Base-by-base conservation (phyloP, 768 basidiomycete species). In the Rhizopogon vinicolor region DNA sequence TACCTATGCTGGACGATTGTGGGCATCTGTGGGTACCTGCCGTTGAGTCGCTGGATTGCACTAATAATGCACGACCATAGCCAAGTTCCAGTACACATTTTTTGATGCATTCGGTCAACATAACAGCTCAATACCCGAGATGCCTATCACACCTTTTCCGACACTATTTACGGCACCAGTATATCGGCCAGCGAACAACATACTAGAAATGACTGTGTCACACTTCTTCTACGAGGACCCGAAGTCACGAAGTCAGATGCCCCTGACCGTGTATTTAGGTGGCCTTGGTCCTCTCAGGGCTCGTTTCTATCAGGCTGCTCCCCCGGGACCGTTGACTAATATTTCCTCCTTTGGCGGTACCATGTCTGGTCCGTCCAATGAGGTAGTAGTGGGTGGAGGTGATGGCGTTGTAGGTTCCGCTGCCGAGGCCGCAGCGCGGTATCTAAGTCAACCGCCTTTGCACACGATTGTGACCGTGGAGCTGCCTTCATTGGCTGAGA, bases 1-100 rank as follows among this genome's bases (percentile, higher is more conserved):
- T 95, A 93, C 75, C 74, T 95, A 55, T 93, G 91, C 65, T 97
- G 94, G 94, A 93, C 92, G 12, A 94, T 97, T 62, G 92, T 93
- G 60, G 92, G 94, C 40, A 94, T 96, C 51, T 92, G 94, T 94
- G 72, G 71, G 89, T 75, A 58, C 63, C 56, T 46, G 56, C 53
- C 46, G 28, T 44, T 46, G 53, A 16, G 50, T 43, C 48, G 28
- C 45, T 10, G 45, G 29, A 57, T 54, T 50, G 53, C 54, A 48
- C 57, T 54, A 59, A 60, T 63, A 44, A 72, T 62, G 51, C 55
- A 53, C 44, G 3, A 25, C 25, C 65, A 18, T 62, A 93, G 91
- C 92, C 53, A 93, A 93, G 72, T 94, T 93, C 72, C 90, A 93
- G 64, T 95, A 94, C 68, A 93, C 91, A 16, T 96, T 96, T 69